These are phyloP conservation scores for Ustilago tritici DNA, from an alignment of 1,284 basidiomycete species.

Conservation along the genomic window DNA sequence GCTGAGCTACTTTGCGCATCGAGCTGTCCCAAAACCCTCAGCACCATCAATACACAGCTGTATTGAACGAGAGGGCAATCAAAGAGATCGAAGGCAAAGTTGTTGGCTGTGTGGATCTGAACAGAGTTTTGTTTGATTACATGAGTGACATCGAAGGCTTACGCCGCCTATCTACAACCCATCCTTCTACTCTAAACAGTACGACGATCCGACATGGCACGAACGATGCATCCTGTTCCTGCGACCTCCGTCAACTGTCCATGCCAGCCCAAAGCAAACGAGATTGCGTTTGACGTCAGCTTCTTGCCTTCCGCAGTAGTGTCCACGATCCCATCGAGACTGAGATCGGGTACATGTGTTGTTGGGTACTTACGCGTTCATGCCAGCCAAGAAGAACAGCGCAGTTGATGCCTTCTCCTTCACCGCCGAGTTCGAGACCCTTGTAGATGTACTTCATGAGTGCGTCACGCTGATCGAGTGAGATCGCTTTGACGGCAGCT, in stretches of 20 bases:
- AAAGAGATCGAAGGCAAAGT: neutral
- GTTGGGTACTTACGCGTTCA: slow-evolving; percentile 82
- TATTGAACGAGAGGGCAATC: no score
- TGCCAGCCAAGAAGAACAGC: slow-evolving; percentile 94
- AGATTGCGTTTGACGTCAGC: neutral
- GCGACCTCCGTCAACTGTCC: slow-evolving; percentile 89
- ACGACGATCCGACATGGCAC: slow-evolving; percentile 88
- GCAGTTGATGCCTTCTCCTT: slow-evolving; percentile 55
- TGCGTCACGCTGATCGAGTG: slow-evolving; percentile 85
- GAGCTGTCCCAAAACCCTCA: no score
- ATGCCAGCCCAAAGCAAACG: neutral
- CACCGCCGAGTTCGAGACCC: slow-evolving; percentile 77
- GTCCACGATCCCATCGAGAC: no score
- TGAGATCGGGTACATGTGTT: no score
- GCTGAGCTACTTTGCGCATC: neutral
- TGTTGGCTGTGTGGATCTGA: neutral
- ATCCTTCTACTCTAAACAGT: slow-evolving; percentile 23
- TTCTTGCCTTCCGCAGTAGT: neutral
- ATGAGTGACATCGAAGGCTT: neutral
- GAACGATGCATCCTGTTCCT: slow-evolving; percentile 94
- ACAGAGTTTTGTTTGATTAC: neutral
- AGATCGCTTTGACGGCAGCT: slow-evolving; percentile 79
- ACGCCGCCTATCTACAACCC: neutral
- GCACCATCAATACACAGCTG: no score
- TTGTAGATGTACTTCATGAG: slow-evolving; percentile 99